These are phyloP conservation scores for Saccharum spontaneum DNA, from an alignment of 176 grass and related monocot genomes.

Conservation along the genomic window DNA sequence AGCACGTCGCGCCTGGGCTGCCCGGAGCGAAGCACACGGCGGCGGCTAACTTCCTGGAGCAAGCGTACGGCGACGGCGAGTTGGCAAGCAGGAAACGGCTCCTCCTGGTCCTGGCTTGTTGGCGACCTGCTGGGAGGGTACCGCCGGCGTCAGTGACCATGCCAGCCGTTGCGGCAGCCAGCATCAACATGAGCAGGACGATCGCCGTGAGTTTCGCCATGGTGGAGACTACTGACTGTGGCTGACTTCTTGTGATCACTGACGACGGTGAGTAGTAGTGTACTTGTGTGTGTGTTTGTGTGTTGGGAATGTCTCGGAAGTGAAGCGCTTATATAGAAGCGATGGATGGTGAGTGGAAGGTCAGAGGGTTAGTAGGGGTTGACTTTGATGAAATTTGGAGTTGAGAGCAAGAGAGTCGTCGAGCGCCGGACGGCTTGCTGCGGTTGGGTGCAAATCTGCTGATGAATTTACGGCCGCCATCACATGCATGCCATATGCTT, in stretches of 20 bases:
- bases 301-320: neutral
- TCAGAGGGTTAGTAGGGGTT: neutral
- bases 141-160: neutral
- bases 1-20: constrained; percentile 37
- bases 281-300: neutral
- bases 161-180: neutral
- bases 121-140: neutral
- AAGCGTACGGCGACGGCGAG: neutral
- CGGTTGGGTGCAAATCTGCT: neutral
- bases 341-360: neutral
- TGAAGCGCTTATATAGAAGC: neutral
- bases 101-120: neutral
- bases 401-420: neutral
- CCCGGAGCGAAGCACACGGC: constrained; percentile 31
- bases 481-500: neutral
- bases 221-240: neutral
- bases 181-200: neutral
- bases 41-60: neutral
- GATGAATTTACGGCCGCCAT: neutral
- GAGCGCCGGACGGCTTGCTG: neutral
- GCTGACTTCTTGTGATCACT: too few relatives aligned
- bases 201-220: neutral
- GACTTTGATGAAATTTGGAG: constrained; percentile 2
- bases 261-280: neutral
- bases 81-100: constrained; percentile 15